A percentile compares a stretch with the other conserved stretches of the same genome.
Evolutionary conservation across 441 rosid species (phyloP).

Genomic region (Gossypium gossypioides): DNA sequence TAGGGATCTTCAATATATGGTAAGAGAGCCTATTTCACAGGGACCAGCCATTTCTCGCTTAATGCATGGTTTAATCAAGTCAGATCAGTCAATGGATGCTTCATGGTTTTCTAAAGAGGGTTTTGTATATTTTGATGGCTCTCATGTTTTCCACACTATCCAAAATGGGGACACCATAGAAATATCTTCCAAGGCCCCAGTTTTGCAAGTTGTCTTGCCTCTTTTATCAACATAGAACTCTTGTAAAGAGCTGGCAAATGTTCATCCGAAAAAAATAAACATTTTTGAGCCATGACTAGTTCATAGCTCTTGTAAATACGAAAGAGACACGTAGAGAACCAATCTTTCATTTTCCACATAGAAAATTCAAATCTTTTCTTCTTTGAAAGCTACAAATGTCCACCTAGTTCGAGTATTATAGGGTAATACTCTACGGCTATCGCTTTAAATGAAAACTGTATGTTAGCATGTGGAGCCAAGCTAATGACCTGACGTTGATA

Average conservation of each 20-base stretch:
- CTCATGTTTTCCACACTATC: conserved; percentile 38
- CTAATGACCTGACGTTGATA: not conserved
- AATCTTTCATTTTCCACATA: not conserved
- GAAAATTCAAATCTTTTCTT: not conserved
- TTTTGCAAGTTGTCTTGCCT: conserved; percentile 61
- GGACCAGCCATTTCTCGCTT: conserved; percentile 28
- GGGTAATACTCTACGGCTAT: not conserved
- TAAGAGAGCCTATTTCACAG: conserved; percentile 73
- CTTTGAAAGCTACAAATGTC: not conserved
- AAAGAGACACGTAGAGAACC: not conserved
- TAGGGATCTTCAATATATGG: conserved; percentile 69
- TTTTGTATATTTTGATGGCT: conserved; percentile 60
- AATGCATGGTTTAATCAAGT: conserved; percentile 53
- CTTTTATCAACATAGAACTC: conserved; percentile 17
- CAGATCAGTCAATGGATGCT: conserved; percentile 38
- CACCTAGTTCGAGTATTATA: not conserved
- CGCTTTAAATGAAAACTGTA: not conserved
- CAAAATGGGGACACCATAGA: conserved; percentile 54
- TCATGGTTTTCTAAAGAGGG: conserved; percentile 64
- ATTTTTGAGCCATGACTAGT: not conserved
- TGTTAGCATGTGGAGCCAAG: not conserved
- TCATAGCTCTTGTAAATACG: not conserved
- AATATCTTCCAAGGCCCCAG: conserved; percentile 60
- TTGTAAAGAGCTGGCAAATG: conserved; percentile 1
- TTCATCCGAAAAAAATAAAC: not conserved